A percentile compares a stretch with the other conserved stretches of the same genome.
Conservation (phyloP, 108 stramenopile genomes). For the Bacterosira constricta region DNA sequence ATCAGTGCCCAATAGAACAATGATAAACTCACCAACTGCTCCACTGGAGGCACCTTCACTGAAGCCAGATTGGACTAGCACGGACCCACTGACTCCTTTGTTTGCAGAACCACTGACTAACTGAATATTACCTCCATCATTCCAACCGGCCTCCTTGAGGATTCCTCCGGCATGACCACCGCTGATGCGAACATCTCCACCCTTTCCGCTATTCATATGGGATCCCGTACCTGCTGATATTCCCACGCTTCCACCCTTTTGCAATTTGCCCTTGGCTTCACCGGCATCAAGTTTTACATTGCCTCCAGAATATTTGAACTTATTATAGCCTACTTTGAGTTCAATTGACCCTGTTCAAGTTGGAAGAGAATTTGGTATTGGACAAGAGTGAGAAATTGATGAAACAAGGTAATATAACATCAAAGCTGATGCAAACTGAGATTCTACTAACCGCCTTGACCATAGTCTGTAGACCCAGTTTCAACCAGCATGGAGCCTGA, state of each 20-base stretch:
- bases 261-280: background rate
- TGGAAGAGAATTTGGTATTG: no score
- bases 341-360: conserved; percentile 14
- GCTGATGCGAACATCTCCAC: conserved; percentile 10
- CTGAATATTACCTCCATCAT: conserved; percentile 16
- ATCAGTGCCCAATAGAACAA: conserved; percentile 3
- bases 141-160: background rate
- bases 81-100: conserved; percentile 13
- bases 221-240: conserved; percentile 26
- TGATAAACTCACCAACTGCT: background rate
- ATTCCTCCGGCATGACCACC: conserved; percentile 13
- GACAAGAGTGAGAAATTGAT: background rate
- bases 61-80: conserved; percentile 21
- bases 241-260: conserved; percentile 21
- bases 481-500: conserved; percentile 10
- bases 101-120: conserved; percentile 17
- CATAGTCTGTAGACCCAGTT: conserved; percentile 15
- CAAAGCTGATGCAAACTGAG: background rate
- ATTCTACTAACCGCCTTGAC: conserved; percentile 4
- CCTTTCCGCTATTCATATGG: conserved; percentile 2
- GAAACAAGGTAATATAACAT: no score
- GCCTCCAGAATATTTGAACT: background rate
- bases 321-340: conserved; percentile 21
- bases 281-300: conserved; percentile 6
- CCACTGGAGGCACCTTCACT: conserved; percentile 22